Base-by-base conservation (phyloP, 1,284 basidiomycete species). In the Cronartium ribicola region DNA sequence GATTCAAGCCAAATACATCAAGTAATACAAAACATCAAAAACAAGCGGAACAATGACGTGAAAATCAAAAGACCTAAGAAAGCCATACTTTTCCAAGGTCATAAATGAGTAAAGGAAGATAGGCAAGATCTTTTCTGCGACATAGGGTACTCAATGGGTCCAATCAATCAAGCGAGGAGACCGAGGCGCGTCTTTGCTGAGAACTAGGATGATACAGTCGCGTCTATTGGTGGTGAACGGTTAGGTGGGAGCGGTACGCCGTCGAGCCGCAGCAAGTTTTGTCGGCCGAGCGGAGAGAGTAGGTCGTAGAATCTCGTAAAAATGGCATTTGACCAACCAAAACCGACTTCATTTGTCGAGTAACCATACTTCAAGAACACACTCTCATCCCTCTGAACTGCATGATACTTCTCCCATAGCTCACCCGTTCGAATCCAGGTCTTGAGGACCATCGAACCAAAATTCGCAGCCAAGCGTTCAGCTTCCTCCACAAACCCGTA, bases 341-440 rank as follows among this genome's bases (percentile, higher is more conserved):
- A 71, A 6, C 69, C 69, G 14, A 39, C n/a, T 55, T 71, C 69
- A 41, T 71, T 71, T 5, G 44, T 64, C n/a, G 62, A 40, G 59
- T 71, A 71, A 14, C 69, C 69, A 55, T 64, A 71, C 62, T 71
- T 71, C 36, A 71, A 64, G 11, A 55, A 46, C 17, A 71, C 69
- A 55, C 37, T 51, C 13, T 71, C 43, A 64, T 71, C 40, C 5
- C 69, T 39, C 22, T 65, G 48, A 5, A 39, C 14, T 14, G 46
- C 69, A 55, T 71, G 36, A 36, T 71, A 71, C 62, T 71, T 71
- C 48, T 71, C 69, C 69, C 69, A 71, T 6, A 71, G 40, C 13
- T 48, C 40, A n/a, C 62, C 62, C 5, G 61, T 51, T 36, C 17
- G 11, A n/a, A 48, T 29, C 69, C 69, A 71, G 44, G 46, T 44